Evolutionary conservation across 805 yeast genomes (phyloP).

Genomic region (Grigorovia yakushimaensis): DNA sequence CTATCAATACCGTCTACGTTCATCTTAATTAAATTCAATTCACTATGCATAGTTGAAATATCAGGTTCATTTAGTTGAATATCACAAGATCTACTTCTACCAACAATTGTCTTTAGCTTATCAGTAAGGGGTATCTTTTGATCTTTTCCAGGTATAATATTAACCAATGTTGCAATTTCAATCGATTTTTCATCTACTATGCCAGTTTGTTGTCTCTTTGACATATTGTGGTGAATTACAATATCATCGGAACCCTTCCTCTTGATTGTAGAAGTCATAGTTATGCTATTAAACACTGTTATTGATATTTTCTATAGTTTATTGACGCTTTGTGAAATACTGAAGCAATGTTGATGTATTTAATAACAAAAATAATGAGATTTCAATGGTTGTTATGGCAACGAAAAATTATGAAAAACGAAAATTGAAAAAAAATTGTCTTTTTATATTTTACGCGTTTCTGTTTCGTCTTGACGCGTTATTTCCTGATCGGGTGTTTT

Average conservation of each 20-base stretch:
- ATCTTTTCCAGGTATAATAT: conserved; percentile 27
- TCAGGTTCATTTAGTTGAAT: conserved; percentile 44
- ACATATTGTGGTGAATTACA: not conserved
- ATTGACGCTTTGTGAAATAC: no score
- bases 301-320: not conserved
- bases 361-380: not conserved
- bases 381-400: not conserved
- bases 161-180: conserved; percentile 16
- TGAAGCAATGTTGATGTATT: no score
- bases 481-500: conserved; percentile 1
- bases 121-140: conserved; percentile 26
- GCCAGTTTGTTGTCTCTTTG: conserved; percentile 13
- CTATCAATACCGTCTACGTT: conserved; percentile 28
- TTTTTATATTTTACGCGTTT: not conserved
- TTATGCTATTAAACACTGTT: not conserved
- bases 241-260: conserved; percentile 11
- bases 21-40: conserved; percentile 35
- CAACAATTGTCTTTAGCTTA: conserved; percentile 32
- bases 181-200: conserved; percentile 1
- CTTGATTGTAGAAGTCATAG: conserved; percentile 4
- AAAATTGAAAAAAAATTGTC: not conserved
- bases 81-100: conserved; percentile 55
- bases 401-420: not conserved
- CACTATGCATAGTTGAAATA: conserved; percentile 58
- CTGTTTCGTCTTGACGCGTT: conserved; percentile 1